phyloP scores from a whole-genome alignment of 2,329 filamentous ascomycete species.

The Sporothrix brunneoviolacea region DNA sequence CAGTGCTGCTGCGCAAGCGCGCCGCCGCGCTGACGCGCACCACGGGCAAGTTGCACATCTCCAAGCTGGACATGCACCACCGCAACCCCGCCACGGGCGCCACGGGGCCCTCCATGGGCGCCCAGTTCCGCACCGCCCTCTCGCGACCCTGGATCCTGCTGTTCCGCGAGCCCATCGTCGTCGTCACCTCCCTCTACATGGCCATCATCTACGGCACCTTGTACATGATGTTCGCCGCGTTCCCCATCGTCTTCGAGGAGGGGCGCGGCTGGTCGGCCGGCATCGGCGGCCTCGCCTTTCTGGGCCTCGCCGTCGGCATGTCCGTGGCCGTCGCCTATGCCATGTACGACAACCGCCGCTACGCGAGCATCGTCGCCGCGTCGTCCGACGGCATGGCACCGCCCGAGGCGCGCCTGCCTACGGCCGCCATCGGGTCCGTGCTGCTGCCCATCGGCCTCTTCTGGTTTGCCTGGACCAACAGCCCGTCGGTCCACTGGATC shows the following conservation, averaged over 20 bases:
- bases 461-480: slow-evolving; percentile 64
- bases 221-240: slow-evolving; percentile 55
- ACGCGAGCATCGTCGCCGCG: slow-evolving; percentile 36
- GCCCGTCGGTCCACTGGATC: slow-evolving; percentile 30
- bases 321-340: slow-evolving; percentile 49
- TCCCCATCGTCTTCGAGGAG: slow-evolving; percentile 60
- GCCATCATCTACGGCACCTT: slow-evolving; percentile 53
- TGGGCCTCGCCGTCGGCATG: slow-evolving; percentile 65
- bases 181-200: slow-evolving; percentile 59
- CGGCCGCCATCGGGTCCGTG: slow-evolving; percentile 55
- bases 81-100: not conserved
- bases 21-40: slow-evolving; percentile 43
- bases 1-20: slow-evolving; percentile 48
- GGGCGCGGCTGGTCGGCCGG: slow-evolving; percentile 52
- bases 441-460: slow-evolving; percentile 59
- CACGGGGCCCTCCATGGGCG: slow-evolving; percentile 32
- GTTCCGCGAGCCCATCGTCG: slow-evolving; percentile 64
- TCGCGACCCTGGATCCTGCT: slow-evolving; percentile 62
- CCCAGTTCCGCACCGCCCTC: slow-evolving; percentile 52
- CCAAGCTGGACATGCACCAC: slow-evolving; percentile 25
- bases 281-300: slow-evolving; percentile 57
- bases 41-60: slow-evolving; percentile 51
- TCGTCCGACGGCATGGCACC: slow-evolving; percentile 48
- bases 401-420: slow-evolving; percentile 59
- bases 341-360: slow-evolving; percentile 49